Evolutionary conservation across 768 basidiomycete genomes (phyloP).

Genomic region (Lepiota venenata): DNA sequence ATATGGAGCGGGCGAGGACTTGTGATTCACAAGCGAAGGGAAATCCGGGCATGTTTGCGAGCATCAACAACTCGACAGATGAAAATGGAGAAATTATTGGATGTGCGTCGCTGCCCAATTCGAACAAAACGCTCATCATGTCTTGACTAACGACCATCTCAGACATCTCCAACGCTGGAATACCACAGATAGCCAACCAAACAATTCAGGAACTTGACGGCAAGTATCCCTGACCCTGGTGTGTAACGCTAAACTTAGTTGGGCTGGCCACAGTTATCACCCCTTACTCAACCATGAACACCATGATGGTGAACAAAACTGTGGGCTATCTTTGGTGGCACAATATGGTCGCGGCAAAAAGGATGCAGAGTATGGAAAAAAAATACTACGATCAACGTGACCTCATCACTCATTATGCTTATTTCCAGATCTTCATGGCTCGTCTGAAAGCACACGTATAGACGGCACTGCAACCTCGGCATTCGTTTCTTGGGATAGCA

Average conservation of each 20-base stretch:
- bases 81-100: slow-evolving; percentile 21
- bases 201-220: slow-evolving; percentile 22
- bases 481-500: slow-evolving; percentile 24
- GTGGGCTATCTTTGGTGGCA: slow-evolving; percentile 21
- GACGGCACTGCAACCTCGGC: slow-evolving; percentile 21
- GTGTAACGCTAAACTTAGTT: background rate
- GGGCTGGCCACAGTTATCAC: slow-evolving; percentile 15
- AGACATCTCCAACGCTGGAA: slow-evolving; percentile 23
- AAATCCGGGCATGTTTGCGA: slow-evolving; percentile 22
- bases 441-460: slow-evolving; percentile 20
- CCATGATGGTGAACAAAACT: slow-evolving; percentile 19
- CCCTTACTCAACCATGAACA: slow-evolving; percentile 22
- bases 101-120: slow-evolving; percentile 7
- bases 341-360: slow-evolving; percentile 18
- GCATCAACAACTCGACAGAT: slow-evolving; percentile 22
- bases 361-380: slow-evolving; percentile 19
- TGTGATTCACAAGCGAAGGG: slow-evolving; percentile 18
- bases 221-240: background rate
- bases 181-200: slow-evolving; percentile 20
- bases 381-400: no score
- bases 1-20: slow-evolving; percentile 20
- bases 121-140: background rate
- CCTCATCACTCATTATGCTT: background rate
- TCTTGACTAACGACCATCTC: background rate
- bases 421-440: slow-evolving; percentile 18